Conservation (phyloP, 331 rosid species). For the Acacia pycnantha region DNA sequence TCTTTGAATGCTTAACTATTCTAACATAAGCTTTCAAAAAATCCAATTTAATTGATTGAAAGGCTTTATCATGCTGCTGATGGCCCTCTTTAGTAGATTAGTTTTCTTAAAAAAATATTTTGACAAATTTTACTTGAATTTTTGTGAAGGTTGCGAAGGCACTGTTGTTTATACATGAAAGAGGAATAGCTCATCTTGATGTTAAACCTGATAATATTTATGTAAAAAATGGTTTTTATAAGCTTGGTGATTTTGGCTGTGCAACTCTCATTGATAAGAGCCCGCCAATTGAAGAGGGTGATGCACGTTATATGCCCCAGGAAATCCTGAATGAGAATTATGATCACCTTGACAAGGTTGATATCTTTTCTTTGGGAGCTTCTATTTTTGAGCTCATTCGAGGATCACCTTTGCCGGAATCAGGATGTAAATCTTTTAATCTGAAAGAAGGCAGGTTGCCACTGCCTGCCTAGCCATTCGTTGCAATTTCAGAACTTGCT, state of each 20-base stretch:
- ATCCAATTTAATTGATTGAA: not conserved
- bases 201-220: conserved; percentile 93
- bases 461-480: conserved; percentile 83
- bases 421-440: conserved; percentile 58
- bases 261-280: conserved; percentile 77
- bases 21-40: not conserved
- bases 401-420: conserved; percentile 66
- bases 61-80: not conserved
- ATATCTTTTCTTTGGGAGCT: conserved; percentile 85
- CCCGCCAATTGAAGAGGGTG: conserved; percentile 93
- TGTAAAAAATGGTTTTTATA: conserved; percentile 74
- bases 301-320: conserved; percentile 94
- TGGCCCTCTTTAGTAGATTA: not conserved
- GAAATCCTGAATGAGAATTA: conserved; percentile 77
- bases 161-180: conserved; percentile 65
- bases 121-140: not conserved
- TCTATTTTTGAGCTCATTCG: conserved; percentile 71
- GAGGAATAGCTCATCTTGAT: conserved; percentile 85
- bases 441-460: conserved; percentile 79
- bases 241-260: conserved; percentile 98
- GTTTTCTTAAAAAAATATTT: not conserved
- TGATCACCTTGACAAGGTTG: conserved; percentile 85
- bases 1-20: not conserved
- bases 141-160: conserved; percentile 69
- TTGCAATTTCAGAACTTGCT: conserved; percentile 85